A percentile compares a stretch with the other conserved stretches of the same genome.
These are phyloP conservation scores for Suillus tomentosus DNA, from an alignment of 768 basidiomycete genomes.

Conservation along the genomic window DNA sequence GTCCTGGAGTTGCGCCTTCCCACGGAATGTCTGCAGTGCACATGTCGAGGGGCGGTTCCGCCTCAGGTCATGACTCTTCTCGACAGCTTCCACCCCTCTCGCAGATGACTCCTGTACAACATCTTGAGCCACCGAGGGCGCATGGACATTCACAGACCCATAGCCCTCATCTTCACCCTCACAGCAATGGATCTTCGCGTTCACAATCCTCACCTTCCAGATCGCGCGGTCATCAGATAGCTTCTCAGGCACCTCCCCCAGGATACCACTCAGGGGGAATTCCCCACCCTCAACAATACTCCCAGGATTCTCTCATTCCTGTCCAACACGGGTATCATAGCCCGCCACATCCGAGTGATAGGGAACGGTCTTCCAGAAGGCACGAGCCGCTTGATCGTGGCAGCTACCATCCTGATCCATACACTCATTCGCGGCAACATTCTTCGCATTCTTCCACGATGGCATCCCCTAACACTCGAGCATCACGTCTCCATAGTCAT, in stretches of 20 bases:
- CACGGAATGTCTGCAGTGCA: constrained; percentile 41
- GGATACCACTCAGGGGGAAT: constrained; percentile 39
- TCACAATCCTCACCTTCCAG: constrained; percentile 51
- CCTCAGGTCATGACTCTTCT: constrained; percentile 41
- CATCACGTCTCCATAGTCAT: constrained; percentile 58
- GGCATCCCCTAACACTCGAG: constrained; percentile 36
- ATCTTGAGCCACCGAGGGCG: constrained; percentile 35
- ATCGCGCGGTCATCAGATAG: constrained; percentile 49
- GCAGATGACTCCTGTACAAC: constrained; percentile 48
- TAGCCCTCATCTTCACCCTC: constrained; percentile 44
- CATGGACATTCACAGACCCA: constrained; percentile 39
- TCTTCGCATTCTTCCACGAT: constrained; percentile 36
- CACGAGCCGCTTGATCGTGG: constrained; percentile 48
- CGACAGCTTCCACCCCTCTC: constrained; percentile 53
- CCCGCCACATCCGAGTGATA: constrained; percentile 46
- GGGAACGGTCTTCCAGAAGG: constrained; percentile 47
- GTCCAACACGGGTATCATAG: constrained; percentile 51
- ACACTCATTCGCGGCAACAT: constrained; percentile 34
- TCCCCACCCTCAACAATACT: constrained; percentile 46
- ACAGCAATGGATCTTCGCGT: constrained; percentile 44
- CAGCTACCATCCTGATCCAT: constrained; percentile 36
- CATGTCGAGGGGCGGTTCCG: constrained; percentile 45
- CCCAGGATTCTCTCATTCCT: constrained; percentile 45
- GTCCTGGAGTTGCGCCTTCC: constrained; percentile 40
- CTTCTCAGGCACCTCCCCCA: constrained; percentile 33